A percentile compares a stretch with the other conserved stretches of the same genome.
Conservation (phyloP, 2,329 filamentous ascomycete species). For the Cladosporium colombiae region DNA sequence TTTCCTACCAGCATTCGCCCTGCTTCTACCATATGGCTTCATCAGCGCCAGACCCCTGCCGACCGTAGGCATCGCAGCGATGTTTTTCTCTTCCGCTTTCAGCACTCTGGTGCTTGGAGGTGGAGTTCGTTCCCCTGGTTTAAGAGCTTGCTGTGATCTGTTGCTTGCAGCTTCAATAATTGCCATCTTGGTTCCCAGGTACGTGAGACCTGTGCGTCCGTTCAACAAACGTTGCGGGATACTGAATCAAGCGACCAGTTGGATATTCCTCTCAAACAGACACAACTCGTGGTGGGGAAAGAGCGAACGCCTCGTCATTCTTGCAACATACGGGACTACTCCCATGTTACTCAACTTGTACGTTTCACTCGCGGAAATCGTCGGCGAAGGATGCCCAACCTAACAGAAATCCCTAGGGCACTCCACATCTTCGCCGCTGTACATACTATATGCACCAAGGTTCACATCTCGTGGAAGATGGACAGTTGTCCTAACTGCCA, state of each 20-base stretch:
- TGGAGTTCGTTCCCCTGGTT: not conserved
- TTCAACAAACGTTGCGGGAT: not conserved
- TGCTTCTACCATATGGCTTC: slow-evolving; percentile 8
- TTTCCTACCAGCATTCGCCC: not conserved
- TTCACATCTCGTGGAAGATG: not conserved
- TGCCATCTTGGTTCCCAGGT: not conserved
- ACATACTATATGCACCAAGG: not conserved
- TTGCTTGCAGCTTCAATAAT: not conserved
- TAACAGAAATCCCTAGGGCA: not conserved
- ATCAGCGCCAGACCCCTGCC: not conserved
- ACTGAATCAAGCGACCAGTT: not conserved
- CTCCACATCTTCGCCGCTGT: not conserved
- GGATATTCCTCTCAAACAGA: not conserved
- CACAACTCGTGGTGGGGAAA: not conserved
- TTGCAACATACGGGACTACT: slow-evolving; percentile 6
- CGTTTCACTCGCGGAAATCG: not conserved
- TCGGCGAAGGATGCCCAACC: not conserved
- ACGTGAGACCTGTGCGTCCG: not conserved
- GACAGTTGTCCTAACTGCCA: not conserved
- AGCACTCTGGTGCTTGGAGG: not conserved
- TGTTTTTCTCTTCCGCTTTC: slow-evolving; percentile 11
- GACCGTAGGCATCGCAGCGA: not conserved
- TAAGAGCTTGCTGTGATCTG: not conserved
- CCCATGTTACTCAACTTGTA: slow-evolving; percentile 11
- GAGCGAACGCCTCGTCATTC: not conserved